These are phyloP conservation scores for Lentinula guzmanii DNA, from an alignment of 768 basidiomycete genomes.

Conservation along the genomic window DNA sequence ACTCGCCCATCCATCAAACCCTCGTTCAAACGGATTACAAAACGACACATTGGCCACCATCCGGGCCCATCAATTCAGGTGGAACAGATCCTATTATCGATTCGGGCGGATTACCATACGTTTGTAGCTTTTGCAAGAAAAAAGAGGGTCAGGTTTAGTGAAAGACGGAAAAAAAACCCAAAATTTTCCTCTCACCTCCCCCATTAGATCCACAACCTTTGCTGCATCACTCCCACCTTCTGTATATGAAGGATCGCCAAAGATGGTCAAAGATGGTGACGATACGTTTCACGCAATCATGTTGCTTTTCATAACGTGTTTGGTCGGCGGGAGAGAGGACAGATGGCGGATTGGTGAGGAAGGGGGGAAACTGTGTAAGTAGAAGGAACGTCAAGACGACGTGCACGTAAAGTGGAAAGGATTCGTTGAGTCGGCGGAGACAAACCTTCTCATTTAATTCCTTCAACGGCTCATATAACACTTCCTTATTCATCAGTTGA, in stretches of 20 bases:
- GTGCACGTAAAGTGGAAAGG: not conserved
- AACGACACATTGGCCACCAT: not conserved
- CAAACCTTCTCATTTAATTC: conserved; percentile 68
- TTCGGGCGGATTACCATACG: conserved; percentile 67
- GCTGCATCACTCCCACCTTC: conserved; percentile 47
- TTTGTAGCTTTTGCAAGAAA: conserved; percentile 55
- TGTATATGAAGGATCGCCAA: conserved; percentile 54
- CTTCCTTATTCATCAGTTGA: conserved; percentile 74
- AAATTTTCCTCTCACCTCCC: conserved; percentile 43
- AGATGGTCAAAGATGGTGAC: conserved; percentile 36
- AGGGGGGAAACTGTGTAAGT: conserved; percentile 62
- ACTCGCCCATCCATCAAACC: too few species aligned
- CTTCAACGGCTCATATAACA: conserved; percentile 83
- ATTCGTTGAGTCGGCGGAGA: not conserved
- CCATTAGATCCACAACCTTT: conserved; percentile 64
- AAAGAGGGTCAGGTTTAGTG: not conserved
- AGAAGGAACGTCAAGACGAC: not conserved
- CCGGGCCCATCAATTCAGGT: not conserved
- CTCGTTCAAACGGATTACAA: not conserved
- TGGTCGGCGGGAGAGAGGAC: conserved; percentile 54
- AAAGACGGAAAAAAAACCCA: not conserved
- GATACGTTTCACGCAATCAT: conserved; percentile 48
- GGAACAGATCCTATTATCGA: conserved; percentile 85
- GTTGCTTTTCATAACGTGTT: conserved; percentile 60
- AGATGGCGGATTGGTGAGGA: conserved; percentile 51